Conservation (phyloP, 208 protist genomes). For the Acanthamoeba rhysodes region DNA sequence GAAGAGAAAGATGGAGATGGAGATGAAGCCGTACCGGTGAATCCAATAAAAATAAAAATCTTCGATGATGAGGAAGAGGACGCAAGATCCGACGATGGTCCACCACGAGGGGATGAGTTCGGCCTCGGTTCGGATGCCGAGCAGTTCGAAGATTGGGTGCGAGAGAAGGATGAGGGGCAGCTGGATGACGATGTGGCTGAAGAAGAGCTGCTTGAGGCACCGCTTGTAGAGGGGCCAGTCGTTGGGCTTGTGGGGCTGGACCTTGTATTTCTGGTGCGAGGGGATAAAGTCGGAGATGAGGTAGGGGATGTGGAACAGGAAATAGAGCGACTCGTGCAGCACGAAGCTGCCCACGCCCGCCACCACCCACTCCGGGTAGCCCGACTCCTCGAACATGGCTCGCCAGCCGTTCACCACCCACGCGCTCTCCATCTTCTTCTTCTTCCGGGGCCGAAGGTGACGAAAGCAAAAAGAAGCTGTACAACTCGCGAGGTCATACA, state of each 20-base stretch:
- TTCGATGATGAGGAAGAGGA: conserved; percentile 79
- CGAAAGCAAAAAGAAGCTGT: not conserved
- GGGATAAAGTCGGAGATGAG: conserved; percentile 81
- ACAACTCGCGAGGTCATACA: too few relatives aligned
- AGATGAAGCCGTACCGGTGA: conserved; percentile 64
- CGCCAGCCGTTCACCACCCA: conserved; percentile 30
- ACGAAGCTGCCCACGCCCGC: conserved; percentile 78
- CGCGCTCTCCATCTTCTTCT: conserved; percentile 25
- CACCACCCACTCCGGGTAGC: conserved; percentile 46
- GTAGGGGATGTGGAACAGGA: conserved; percentile 78
- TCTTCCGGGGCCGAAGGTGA: not conserved
- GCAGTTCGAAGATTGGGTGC: conserved; percentile 74
- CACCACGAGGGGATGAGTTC: conserved; percentile 45
- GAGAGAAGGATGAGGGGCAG: conserved; percentile 80
- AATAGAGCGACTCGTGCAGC: conserved; percentile 82
- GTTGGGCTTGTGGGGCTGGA: conserved; percentile 82
- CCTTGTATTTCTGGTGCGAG: conserved; percentile 82
- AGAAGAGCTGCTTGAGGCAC: conserved; percentile 78
- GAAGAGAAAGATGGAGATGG: not conserved
- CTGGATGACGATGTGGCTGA: conserved; percentile 82
- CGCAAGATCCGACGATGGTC: not conserved
- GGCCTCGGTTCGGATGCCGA: conserved; percentile 71
- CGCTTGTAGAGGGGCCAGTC: conserved; percentile 58
- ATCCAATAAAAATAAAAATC: conserved; percentile 86
- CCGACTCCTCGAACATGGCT: conserved; percentile 30